phyloP scores from a whole-genome alignment of 2,329 filamentous ascomycete genomes.

The Trichoderma arundinaceum region DNA sequence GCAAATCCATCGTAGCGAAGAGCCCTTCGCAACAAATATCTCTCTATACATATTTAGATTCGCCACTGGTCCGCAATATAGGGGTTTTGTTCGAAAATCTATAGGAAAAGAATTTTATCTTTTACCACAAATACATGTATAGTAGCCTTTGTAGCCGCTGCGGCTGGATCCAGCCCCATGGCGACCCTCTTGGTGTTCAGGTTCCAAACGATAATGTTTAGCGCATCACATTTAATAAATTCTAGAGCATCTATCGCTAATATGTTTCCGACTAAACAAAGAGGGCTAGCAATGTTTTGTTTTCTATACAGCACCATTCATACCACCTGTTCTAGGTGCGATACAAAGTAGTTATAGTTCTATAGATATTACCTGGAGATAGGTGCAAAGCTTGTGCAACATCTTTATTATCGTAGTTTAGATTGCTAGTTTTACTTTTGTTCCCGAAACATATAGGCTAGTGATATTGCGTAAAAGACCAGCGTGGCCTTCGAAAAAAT shows the following conservation, averaged over 20 bases:
- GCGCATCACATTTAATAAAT: constrained; percentile 2
- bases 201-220: constrained; percentile 6
- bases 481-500: background rate
- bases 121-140: constrained; percentile 2
- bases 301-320: constrained; percentile 5
- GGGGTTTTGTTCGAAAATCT: constrained; percentile 8
- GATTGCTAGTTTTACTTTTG: constrained; percentile 1
- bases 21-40: background rate
- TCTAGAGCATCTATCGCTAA: constrained; percentile 6
- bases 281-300: constrained; percentile 18
- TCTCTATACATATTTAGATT: background rate
- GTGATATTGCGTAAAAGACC: constrained; percentile 8
- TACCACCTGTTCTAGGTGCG: constrained; percentile 71
- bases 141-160: constrained; percentile 9
- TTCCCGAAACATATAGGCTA: constrained; percentile 2
- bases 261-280: constrained; percentile 3
- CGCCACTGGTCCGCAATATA: background rate
- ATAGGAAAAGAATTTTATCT: constrained; percentile 7
- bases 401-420: constrained; percentile 9
- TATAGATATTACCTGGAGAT: constrained; percentile 68
- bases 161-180: constrained; percentile 3
- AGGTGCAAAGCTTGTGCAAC: constrained; percentile 68
- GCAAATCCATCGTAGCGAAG: background rate
- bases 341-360: constrained; percentile 71
- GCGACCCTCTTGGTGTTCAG: background rate